Base-by-base conservation (phyloP, 2,329 filamentous ascomycete species). In the Neocatenulostroma microsporum region DNA sequence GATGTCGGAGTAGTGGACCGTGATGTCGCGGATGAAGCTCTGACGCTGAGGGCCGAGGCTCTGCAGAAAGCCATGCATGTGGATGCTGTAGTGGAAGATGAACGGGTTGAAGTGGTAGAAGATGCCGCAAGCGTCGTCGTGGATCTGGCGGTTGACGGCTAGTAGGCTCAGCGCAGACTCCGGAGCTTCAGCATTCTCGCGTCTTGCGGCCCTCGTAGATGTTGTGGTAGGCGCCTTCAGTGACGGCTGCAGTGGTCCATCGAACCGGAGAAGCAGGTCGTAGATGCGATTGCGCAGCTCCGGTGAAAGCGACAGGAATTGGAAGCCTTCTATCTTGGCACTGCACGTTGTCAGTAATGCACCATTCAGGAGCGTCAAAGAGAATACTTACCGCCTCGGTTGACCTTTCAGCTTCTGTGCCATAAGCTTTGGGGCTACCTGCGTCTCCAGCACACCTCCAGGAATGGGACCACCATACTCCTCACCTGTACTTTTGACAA, bases 211-310 rank as follows among this genome's bases (percentile, higher is more conserved):
- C 13, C 12, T 14, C 12, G 5, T 5, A 12, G n/a, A 6, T 8
- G 14, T 9, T 24, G 23, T 8, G n/a, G 20, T 19, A 11, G 32
- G 21, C 13, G 3, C 9, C 11, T 42, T 26, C 29, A 39, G 46
- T n/a, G 42, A 34, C 20, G 37, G 5, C 14, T 43, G 28, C 9
- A 58, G 27, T 2, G 42, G 38, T 4, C 53, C 51, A 6, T 34
- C 19, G 9, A 50, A 33, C 8, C 33, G 9, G 3, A 58, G 36
- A 0, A 47, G n/a, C 5, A 48, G 20, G 4, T 42, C 24, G 40
- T 55, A 56, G 23, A 57, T 42, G 1, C 30, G 30, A 28, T 55
- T 56, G 4, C 54, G 49, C 4, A 57, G 30, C 37, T 56, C 52
- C 7, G 49, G 30, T 4, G 51, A 46, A 1, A 57, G 45, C n/a